A percentile compares a stretch with the other conserved stretches of the same genome.
These are phyloP conservation scores for Pseudoneurospora amorphoporcata DNA, from an alignment of 495 filamentous ascomycete species.

Conservation along the genomic window DNA sequence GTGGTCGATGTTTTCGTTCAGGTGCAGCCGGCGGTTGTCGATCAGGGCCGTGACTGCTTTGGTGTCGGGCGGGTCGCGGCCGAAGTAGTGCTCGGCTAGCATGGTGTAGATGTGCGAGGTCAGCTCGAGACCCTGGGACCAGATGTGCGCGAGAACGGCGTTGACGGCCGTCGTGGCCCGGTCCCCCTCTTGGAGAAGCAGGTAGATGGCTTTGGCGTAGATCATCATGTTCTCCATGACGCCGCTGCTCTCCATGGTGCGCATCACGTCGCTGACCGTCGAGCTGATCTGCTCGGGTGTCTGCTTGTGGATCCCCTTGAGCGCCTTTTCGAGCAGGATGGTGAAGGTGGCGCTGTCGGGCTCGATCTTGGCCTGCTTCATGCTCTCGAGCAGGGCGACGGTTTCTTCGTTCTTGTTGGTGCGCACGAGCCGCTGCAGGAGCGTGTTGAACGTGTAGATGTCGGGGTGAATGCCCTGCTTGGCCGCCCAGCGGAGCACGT, in stretches of 20 bases:
- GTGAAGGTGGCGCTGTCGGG: slow-evolving; percentile 34
- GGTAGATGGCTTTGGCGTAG: slow-evolving; percentile 55
- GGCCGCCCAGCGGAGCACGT: slow-evolving; percentile 49
- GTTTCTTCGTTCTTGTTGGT: slow-evolving; percentile 25
- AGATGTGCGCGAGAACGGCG: slow-evolving; percentile 51
- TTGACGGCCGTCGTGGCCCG: slow-evolving; percentile 40
- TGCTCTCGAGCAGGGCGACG: slow-evolving; percentile 31
- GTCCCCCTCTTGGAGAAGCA: slow-evolving; percentile 39
- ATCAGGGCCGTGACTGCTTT: slow-evolving; percentile 46
- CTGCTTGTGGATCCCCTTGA: slow-evolving; percentile 11
- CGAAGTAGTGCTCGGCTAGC: slow-evolving; percentile 58
- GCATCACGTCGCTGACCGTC: slow-evolving; percentile 32
- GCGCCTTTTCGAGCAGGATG: slow-evolving; percentile 30
- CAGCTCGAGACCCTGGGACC: slow-evolving; percentile 35
- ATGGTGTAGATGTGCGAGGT: slow-evolving; percentile 58
- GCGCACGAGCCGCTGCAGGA: slow-evolving; percentile 47
- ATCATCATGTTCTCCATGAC: slow-evolving; percentile 44
- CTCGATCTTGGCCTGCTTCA: slow-evolving; percentile 22
- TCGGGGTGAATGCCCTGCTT: slow-evolving; percentile 48
- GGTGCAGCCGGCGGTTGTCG: slow-evolving; percentile 27
- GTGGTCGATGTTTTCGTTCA: slow-evolving; percentile 36
- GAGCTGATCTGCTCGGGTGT: slow-evolving; percentile 21
- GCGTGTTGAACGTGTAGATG: slow-evolving; percentile 56
- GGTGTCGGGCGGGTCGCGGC: slow-evolving; percentile 44
- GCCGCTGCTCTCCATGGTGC: slow-evolving; percentile 40